Evolutionary conservation across 192 early-diverging fungal genomes (phyloP), one percentile per base, ranked within the genome.

Genomic region (Chytriomyces sp.): DNA sequence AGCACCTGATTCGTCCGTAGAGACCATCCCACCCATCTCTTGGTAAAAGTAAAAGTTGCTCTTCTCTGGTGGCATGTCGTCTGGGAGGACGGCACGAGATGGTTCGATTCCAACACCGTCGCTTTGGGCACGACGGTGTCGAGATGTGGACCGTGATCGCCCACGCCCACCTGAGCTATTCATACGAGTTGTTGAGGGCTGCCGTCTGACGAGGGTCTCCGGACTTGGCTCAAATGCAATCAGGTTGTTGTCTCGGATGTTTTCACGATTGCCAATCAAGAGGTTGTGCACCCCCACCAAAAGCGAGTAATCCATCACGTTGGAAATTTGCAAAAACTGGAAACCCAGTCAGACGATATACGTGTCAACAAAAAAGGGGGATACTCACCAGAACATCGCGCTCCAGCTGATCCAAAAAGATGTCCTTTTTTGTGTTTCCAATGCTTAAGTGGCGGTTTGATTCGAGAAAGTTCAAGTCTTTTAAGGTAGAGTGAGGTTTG

Each of bases 271-370:
- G 0, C 77, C 77, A 44, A 89, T 88, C 26, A 87, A 83, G 47
- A 93, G 83, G 76, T 97, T 93, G 81, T 98, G 96, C 44, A 95
- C 87, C 8, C 98, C 98, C 67, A 99, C 78, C 26, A 99, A 84
- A 69, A 99, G 87, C 72, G 95, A 97, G 84, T 99, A 99, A 81
- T 99, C 98, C 98, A 99, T 99, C 62, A 99, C 96, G 68, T 94
- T 85, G 45, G 86, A 83, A 47, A 87, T 86, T 70, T 93, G 82
- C 64, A 99, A 82, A 79, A 89, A 88, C 85, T 84, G 59, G 7
- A 16, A 50, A 64, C 43, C 13, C 1, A 26, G 35, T 35, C 35
- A 60, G 35, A 20, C 35, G 35, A 35, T 57, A 57, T 3, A n/a
- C 8, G 0, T 18, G 60, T 18, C n/a, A 62, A 43, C 48, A 74